Base-by-base conservation (phyloP, 306 rosid genomes). In the Cicer chorassanicum region DNA sequence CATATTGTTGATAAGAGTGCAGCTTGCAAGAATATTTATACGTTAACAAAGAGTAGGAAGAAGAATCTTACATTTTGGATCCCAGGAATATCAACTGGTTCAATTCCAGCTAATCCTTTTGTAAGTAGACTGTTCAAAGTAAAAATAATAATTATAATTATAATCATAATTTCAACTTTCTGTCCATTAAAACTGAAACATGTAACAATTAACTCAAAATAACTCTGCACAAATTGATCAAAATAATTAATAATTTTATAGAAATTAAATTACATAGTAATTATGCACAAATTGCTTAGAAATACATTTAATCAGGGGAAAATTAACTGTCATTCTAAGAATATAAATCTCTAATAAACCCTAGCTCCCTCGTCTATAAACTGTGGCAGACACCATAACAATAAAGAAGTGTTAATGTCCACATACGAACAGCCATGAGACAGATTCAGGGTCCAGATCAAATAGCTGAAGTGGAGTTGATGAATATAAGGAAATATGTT, bases 101-200 rank as follows among this genome's bases (percentile, higher is more conserved):
- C 89, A 74, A 88, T 88, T 84, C 96, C 91, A 61, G 92, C 89
- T 80, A 84, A 84, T 79, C 96, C 96, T 86, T 84, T 78, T 57
- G 88, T 73, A 65, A 86, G 87, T 57, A 89, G 80, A 72, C 95
- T 87, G 92, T 45, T 39, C 55, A 77, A 42, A 36, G 44, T 60
- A 60, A 48, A 43, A 29, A 29, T 29, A 29, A 51, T 71, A 39
- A 63, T 38, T 63, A 29, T 29, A 15, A 63, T 14, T 7, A 38
- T 13, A 24, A 24, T 24, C 34, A 61, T 71, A 75, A 24, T 55
- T 54, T 49, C 42, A 66, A 68, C 65, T 54, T 13, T n/a, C 46
- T 42, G 15, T 7, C 45, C 21, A 14, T 10, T 24, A 29, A 54
- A 44, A 66, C 29, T 24, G 6, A 54, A 67, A 55, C 7, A 6